A percentile compares a stretch with the other conserved stretches of the same genome.
Conservation (phyloP, 805 yeast species). For the Maudiozyma bulderi region DNA sequence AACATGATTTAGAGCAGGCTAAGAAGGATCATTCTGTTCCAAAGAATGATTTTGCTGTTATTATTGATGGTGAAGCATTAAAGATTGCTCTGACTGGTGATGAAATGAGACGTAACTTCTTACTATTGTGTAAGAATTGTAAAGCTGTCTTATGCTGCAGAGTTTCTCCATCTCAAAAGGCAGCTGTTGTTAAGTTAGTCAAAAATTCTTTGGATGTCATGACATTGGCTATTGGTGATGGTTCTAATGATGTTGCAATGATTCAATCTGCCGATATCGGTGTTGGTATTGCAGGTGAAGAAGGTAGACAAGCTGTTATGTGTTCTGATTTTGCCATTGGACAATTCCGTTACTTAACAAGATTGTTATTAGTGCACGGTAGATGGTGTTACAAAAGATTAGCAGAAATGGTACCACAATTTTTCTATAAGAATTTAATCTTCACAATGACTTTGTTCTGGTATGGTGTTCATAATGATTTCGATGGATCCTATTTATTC, state of each 20-base stretch:
- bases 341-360: conserved; percentile 63
- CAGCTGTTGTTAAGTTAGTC: conserved; percentile 71
- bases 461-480: conserved; percentile 66
- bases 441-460: conserved; percentile 69
- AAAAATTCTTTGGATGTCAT: conserved; percentile 65
- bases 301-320: conserved; percentile 85
- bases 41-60: conserved; percentile 55
- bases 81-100: conserved; percentile 39
- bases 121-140: conserved; percentile 69
- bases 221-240: conserved; percentile 85
- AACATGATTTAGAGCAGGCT: conserved; percentile 46
- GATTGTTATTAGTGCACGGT: conserved; percentile 67
- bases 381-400: conserved; percentile 79
- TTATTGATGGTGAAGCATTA: conserved; percentile 76
- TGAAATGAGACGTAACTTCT: conserved; percentile 46
- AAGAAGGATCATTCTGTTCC: conserved; percentile 59
- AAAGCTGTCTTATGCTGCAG: conserved; percentile 77
- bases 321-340: conserved; percentile 84
- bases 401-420: conserved; percentile 76
- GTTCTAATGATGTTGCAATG: conserved; percentile 87
- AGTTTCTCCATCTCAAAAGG: conserved; percentile 83
- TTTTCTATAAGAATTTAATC: conserved; percentile 70
- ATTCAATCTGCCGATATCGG: conserved; percentile 83
- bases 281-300: conserved; percentile 87
- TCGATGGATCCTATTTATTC: conserved; percentile 71